A percentile compares a stretch with the other conserved stretches of the same genome.
Conservation (phyloP, 2,329 filamentous ascomycete genomes). For the Rhinocladiella mackenziei region DNA sequence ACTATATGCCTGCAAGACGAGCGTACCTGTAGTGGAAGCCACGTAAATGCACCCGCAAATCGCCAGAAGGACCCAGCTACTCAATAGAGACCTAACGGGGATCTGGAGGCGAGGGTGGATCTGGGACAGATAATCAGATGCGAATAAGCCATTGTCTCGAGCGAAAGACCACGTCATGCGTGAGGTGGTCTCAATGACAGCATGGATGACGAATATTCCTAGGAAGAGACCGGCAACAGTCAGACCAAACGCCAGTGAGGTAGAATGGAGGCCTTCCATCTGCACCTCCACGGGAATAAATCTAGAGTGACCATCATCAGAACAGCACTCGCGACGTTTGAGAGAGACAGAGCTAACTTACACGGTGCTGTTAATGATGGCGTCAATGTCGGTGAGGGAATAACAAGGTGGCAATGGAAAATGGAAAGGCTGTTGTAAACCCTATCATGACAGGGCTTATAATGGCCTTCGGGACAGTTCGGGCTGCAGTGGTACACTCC, state of each 20-base stretch:
- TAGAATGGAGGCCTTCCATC: constrained; percentile 18
- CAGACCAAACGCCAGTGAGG: constrained; percentile 16
- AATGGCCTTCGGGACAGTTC: constrained; percentile 35
- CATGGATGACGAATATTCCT: constrained; percentile 54
- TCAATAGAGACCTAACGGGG: constrained; percentile 29
- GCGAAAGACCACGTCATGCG: constrained; percentile 48
- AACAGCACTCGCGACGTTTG: too few relatives aligned
- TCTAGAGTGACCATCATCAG: too few relatives aligned
- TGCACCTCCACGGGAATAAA: constrained; percentile 8
- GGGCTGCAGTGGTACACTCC: constrained; percentile 35
- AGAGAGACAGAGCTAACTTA: too few relatives aligned
- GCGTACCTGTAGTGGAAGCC: constrained; percentile 11
- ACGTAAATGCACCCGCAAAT: constrained; percentile 31
- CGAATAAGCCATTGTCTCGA: constrained; percentile 39
- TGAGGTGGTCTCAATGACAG: constrained; percentile 52
- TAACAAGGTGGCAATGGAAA: constrained; percentile 22
- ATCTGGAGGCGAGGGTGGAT: constrained; percentile 27
- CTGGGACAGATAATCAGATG: constrained; percentile 26
- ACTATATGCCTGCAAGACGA: constrained; percentile 32
- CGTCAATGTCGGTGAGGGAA: constrained; percentile 23
- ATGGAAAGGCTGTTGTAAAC: constrained; percentile 32
- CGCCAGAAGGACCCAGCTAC: constrained; percentile 25
- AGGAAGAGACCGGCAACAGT: constrained; percentile 50
- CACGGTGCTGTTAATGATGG: not conserved
- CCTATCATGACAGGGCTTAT: constrained; percentile 35